These are phyloP conservation scores for Phascolomyces articulosus DNA, from an alignment of 371 early-diverging fungal species.

Conservation along the genomic window DNA sequence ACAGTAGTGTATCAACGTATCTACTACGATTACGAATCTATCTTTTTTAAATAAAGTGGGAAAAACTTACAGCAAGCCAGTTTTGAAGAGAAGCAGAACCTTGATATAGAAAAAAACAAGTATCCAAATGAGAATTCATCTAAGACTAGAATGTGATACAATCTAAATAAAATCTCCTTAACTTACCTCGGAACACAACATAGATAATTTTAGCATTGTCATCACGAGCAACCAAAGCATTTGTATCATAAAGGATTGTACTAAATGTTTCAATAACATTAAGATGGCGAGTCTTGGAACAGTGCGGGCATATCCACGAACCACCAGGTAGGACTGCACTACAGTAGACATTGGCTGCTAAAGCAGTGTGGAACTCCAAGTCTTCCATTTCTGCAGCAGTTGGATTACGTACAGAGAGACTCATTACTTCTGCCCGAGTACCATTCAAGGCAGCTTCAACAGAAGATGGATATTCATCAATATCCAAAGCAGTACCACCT, in stretches of 20 bases:
- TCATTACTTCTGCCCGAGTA: neutral
- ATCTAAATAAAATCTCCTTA: neutral
- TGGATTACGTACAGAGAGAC: constrained; percentile 4
- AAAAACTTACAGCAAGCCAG: constrained; percentile 19
- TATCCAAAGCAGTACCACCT: neutral
- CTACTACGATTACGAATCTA: too few species aligned
- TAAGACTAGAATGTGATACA: too few species aligned
- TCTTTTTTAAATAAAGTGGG: too few species aligned
- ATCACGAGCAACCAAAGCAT: constrained; percentile 19
- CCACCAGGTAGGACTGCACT: constrained; percentile 18
- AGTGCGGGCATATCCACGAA: constrained; percentile 21
- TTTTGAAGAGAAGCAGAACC: constrained; percentile 24
- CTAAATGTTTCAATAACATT: constrained; percentile 20
- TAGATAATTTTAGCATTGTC: constrained; percentile 23
- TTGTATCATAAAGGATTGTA: constrained; percentile 18
- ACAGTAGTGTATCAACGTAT: too few species aligned
- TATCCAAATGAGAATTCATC: too few species aligned
- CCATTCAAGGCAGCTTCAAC: neutral
- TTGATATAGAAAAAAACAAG: neutral
- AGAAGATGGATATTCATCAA: neutral
- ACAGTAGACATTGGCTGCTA: constrained; percentile 24
- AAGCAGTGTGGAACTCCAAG: constrained; percentile 8
- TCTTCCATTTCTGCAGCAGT: constrained; percentile 6
- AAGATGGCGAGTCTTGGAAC: constrained; percentile 8
- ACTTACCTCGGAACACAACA: constrained; percentile 24